Evolutionary conservation across 2,329 filamentous ascomycete species (phyloP), one percentile per base, ranked within the genome.

Genomic region (Epicoccum sorghinum): DNA sequence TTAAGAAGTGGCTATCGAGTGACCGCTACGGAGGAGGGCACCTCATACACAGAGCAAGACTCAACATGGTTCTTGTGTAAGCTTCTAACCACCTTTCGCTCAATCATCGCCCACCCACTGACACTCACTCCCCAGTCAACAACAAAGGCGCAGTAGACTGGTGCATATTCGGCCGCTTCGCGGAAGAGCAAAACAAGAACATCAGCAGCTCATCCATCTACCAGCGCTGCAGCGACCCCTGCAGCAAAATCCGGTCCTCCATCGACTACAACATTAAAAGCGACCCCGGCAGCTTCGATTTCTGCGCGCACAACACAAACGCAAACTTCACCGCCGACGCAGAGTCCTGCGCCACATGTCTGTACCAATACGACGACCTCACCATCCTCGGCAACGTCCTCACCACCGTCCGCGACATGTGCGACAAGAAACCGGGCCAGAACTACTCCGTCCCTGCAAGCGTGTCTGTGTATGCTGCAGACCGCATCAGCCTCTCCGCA

Each of bases 361-460:
- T 67, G 13, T 61, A 65, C 25, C 43, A 56, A 10, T 41, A 46
- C 9, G 38, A 52, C 4, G 52, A 50, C 8, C 24, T 65, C 44
- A 65, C 60, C 1, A 60, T 65, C 18, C 13, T 65, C 33, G 64
- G 59, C 2, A 67, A 67, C 22, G 60, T 65, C 25, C 58, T 65
- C 7, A 39, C 55, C 13, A 60, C 59, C 1, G 47, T 64, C 2
- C 43, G 44, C 30, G 56, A 65, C 23, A 49, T 64, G 27, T 67
- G 64, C 30, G 49, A 59, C 22, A 49, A 57, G 33, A 64, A 64
- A 40, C 64, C 62, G 1, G 57, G 51, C 4, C 62, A 53, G n/a
- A 39, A 46, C 7, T 58, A 62, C 42, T 29, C 47, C 3, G 58
- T 60, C 13, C 52, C 52, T 6, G 35, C 41, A 14, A 44, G 62